phyloP scores from a whole-genome alignment of 352 stramenopile species.

The Phytophthora idaei region DNA sequence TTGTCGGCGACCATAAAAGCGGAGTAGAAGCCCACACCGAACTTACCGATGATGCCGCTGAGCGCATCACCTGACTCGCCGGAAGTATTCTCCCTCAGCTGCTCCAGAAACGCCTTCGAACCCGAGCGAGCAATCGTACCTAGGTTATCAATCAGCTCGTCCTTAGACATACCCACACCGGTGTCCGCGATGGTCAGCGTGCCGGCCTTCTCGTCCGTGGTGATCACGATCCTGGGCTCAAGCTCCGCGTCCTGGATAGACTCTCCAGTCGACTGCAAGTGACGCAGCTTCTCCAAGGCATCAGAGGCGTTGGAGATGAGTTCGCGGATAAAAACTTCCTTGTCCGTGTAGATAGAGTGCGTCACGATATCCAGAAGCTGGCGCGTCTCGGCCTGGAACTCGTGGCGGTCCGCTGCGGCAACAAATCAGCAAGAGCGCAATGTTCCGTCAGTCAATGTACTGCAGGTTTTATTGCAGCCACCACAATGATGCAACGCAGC shows the following conservation, averaged over 20 bases:
- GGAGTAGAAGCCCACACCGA: slow-evolving; percentile 99
- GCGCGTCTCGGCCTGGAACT: slow-evolving; percentile 96
- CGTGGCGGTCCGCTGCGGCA: slow-evolving; percentile 66
- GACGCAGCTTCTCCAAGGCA: slow-evolving; percentile 98
- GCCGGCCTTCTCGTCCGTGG: slow-evolving; percentile 93
- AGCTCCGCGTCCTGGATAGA: slow-evolving; percentile 79
- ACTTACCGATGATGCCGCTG: slow-evolving; percentile 98
- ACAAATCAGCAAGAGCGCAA: slow-evolving; percentile 3
- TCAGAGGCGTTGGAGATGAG: slow-evolving; percentile 99
- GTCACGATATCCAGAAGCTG: slow-evolving; percentile 98
- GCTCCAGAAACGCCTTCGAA: slow-evolving; percentile 97
- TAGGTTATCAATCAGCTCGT: slow-evolving; percentile 97
- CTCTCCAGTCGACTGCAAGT: slow-evolving; percentile 87
- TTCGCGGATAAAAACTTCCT: slow-evolving; percentile 99
- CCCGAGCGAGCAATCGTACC: slow-evolving; percentile 98
- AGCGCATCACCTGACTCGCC: slow-evolving; percentile 73
- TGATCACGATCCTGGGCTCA: slow-evolving; percentile 97
- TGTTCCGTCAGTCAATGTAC: neutral
- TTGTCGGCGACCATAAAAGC: slow-evolving; percentile 99
- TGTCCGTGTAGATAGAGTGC: slow-evolving; percentile 99
- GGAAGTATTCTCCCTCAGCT: slow-evolving; percentile 83
- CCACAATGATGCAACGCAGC: no score
- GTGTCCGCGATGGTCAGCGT: slow-evolving; percentile 98
- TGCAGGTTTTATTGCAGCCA: neutral
- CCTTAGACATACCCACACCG: slow-evolving; percentile 97